Percentiles rank a stretch among this genome's conserved stretches.
phyloP scores from a whole-genome alignment of 2,329 filamentous ascomycete species.

The Tolypocladium guangdongense region DNA sequence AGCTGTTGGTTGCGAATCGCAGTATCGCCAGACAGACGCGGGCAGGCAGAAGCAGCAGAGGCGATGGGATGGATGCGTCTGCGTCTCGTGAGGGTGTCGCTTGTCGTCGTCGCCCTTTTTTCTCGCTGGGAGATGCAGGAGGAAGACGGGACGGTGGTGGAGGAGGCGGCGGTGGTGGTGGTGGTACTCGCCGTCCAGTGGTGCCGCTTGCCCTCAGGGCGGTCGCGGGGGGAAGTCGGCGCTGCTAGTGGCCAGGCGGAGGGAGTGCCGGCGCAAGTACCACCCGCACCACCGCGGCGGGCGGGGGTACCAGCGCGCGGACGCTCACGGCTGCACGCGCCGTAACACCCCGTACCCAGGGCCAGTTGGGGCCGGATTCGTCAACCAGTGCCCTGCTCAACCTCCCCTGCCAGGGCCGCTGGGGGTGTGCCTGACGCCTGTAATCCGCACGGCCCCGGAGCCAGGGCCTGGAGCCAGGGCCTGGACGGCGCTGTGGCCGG shows the following conservation, averaged over 20 bases:
- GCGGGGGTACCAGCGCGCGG: not conserved
- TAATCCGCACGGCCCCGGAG: too few species aligned
- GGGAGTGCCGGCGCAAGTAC: not conserved
- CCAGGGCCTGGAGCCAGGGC: too few species aligned
- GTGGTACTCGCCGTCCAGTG: not conserved
- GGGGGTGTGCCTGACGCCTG: not conserved
- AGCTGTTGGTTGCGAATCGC: not conserved
- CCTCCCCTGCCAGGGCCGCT: not conserved
- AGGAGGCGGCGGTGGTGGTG: not conserved
- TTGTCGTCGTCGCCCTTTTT: not conserved
- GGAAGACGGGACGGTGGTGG: not conserved
- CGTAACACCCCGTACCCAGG: not conserved
- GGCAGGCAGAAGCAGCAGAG: not conserved
- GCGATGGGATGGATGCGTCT: not conserved
- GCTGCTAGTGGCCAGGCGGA: not conserved
- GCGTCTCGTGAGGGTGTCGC: not conserved
- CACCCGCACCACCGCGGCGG: not conserved
- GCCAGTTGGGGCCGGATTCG: not conserved
- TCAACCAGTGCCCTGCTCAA: not conserved
- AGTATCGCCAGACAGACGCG: not conserved
- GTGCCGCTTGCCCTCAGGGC: not conserved
- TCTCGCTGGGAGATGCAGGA: not conserved
- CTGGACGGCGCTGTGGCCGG: not conserved
- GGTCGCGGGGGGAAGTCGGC: not conserved
- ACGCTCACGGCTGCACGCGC: not conserved